Percentiles rank a stretch among this genome's conserved stretches.
Conservation (phyloP, 345 rosid species). For the Streptanthus diversifolius region DNA sequence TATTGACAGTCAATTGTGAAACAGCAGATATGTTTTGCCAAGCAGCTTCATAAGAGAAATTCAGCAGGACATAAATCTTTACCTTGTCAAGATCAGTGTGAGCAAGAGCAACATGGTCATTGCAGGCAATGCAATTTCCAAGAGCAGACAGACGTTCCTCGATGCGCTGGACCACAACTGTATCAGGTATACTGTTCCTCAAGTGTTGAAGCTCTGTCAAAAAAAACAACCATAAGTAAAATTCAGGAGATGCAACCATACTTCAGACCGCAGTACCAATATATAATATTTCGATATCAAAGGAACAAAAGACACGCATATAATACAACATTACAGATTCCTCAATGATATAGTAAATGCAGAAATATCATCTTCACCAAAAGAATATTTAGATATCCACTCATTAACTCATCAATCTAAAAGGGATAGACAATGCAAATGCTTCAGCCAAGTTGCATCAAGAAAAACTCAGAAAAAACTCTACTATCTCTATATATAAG, state of each 20-base stretch:
- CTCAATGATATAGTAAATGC: neutral
- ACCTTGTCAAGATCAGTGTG: conserved; percentile 86
- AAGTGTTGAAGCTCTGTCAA: conserved; percentile 82
- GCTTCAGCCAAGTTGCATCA: neutral
- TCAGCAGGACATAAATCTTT: neutral
- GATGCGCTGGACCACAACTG: conserved; percentile 85
- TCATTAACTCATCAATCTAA: neutral
- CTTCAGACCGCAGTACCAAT: neutral
- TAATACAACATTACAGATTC: neutral
- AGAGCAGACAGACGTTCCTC: conserved; percentile 92
- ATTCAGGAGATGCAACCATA: conserved; percentile 7
- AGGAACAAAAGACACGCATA: neutral
- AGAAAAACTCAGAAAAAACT: neutral
- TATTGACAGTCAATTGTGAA: neutral
- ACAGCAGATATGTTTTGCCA: neutral
- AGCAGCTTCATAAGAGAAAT: neutral
- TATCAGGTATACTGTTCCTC: conserved; percentile 91
- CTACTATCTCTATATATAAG: neutral
- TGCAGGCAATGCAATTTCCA: conserved; percentile 94
- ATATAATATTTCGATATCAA: neutral
- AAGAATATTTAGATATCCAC: neutral
- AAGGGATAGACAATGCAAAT: neutral
- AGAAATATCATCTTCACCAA: neutral
- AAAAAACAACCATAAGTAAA: neutral
- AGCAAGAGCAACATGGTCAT: conserved; percentile 91